Evolutionary conservation across 2,329 filamentous ascomycete genomes (phyloP).

Genomic region (Parastagonospora avenae): DNA sequence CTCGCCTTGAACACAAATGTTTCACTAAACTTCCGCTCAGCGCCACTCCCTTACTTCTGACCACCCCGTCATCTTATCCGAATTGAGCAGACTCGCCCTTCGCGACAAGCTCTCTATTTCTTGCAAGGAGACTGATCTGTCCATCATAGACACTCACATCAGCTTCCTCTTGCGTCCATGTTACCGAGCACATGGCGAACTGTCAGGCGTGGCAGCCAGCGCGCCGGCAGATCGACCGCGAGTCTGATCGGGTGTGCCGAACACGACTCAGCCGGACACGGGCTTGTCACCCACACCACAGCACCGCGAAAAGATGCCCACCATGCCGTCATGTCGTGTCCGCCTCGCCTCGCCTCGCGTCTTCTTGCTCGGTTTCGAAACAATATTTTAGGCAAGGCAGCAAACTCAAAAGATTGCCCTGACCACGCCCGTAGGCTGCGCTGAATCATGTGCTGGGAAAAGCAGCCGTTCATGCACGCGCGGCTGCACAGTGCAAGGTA

Average conservation of each 20-base stretch:
- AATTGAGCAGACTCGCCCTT: slow-evolving; percentile 4
- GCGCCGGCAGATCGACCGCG: slow-evolving; percentile 19
- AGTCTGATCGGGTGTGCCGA: not conserved
- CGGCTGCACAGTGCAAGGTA: slow-evolving; percentile 11
- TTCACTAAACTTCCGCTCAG: slow-evolving; percentile 17
- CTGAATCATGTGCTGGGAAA: slow-evolving; percentile 1
- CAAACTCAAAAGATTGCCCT: not conserved
- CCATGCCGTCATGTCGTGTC: not conserved
- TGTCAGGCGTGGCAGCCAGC: not conserved
- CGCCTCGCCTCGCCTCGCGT: slow-evolving; percentile 4
- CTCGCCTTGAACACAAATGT: slow-evolving; percentile 4
- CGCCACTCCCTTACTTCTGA: slow-evolving; percentile 8
- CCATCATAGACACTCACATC: not conserved
- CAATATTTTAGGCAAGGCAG: slow-evolving; percentile 6
- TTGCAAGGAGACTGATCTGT: not conserved
- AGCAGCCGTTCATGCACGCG: slow-evolving; percentile 12
- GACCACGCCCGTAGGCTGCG: slow-evolving; percentile 3
- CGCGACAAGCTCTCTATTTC: slow-evolving; percentile 3
- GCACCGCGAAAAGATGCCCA: not conserved
- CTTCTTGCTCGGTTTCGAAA: slow-evolving; percentile 16
- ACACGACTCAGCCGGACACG: not conserved
- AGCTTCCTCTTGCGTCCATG: not conserved
- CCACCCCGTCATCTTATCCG: slow-evolving; percentile 19
- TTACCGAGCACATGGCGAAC: not conserved
- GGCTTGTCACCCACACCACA: no score